A percentile compares a stretch with the other conserved stretches of the same genome.
Conservation (phyloP, 1,284 basidiomycete species). For the Rhodotorula sp. region DNA sequence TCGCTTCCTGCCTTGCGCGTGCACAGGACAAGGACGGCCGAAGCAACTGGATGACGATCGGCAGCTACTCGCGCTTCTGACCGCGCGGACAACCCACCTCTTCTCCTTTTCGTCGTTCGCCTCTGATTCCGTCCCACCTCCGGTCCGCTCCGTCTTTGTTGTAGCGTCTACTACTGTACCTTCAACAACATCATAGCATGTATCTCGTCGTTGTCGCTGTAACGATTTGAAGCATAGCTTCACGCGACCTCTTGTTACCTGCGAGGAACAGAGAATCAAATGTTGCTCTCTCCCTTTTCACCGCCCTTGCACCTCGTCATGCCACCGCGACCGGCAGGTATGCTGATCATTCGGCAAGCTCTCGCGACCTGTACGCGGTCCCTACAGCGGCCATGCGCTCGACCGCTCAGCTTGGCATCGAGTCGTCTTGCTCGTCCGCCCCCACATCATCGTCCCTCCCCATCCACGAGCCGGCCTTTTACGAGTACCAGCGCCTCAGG, state of each 20-base stretch:
- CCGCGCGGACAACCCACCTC: neutral
- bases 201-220: neutral
- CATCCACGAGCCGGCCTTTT: neutral
- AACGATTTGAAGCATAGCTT: neutral
- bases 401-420: neutral
- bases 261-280: neutral
- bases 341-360: neutral
- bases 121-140: no score
- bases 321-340: no score
- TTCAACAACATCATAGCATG: neutral
- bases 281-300: neutral
- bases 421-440: neutral
- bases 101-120: neutral
- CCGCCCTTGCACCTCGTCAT: neutral
- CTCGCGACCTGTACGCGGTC: neutral
- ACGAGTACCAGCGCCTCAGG: neutral
- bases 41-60: conserved; percentile 39
- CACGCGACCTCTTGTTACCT: neutral
- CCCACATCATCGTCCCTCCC: neutral
- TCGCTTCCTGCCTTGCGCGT: no score
- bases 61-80: conserved; percentile 32
- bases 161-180: neutral
- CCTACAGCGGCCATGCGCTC: neutral
- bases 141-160: neutral
- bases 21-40: conserved; percentile 37